A percentile compares a stretch with the other conserved stretches of the same genome.
phyloP scores from a whole-genome alignment of 768 basidiomycete genomes.

The Lentinula sp. region DNA sequence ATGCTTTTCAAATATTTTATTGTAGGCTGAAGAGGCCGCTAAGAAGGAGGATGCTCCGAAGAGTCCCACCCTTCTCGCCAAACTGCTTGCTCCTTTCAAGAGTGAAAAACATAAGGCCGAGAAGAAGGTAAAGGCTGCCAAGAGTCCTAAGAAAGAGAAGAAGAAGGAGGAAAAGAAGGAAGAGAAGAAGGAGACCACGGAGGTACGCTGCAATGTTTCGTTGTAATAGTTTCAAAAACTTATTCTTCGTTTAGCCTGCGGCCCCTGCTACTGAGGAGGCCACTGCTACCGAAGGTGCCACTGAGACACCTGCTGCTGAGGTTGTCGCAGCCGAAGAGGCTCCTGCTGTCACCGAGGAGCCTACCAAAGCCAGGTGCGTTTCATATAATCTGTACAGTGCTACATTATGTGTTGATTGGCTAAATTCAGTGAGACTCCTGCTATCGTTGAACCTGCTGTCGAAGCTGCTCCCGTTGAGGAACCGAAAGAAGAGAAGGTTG shows the following conservation, averaged over 20 bases:
- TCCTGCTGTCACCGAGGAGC: conserved; percentile 39
- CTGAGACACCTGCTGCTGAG: conserved; percentile 36
- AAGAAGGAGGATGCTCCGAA: conserved; percentile 81
- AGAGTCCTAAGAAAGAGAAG: conserved; percentile 79
- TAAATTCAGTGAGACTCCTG: conserved; percentile 1
- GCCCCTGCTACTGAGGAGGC: conserved; percentile 31
- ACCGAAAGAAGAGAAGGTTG: conserved; percentile 64
- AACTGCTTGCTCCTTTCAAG: conserved; percentile 79
- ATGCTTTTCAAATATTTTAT: conserved; percentile 2
- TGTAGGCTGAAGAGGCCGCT: conserved; percentile 39
- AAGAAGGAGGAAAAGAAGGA: conserved; percentile 71
- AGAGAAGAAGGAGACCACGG: conserved; percentile 72
- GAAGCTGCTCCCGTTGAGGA: conserved; percentile 40
- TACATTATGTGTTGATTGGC: no score
- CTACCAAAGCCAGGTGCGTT: conserved; percentile 53
- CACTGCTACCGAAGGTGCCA: conserved; percentile 15
- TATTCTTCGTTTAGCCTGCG: conserved; percentile 11
- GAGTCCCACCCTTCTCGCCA: conserved; percentile 73
- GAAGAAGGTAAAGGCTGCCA: conserved; percentile 61
- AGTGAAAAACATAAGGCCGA: conserved; percentile 53
- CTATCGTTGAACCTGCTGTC: conserved; percentile 23
- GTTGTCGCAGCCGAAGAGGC: conserved; percentile 17
- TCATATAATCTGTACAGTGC: no score
- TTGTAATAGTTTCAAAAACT: background rate
- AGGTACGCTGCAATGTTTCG: conserved; percentile 28